Percentiles rank a stretch among this genome's conserved stretches.
These are phyloP conservation scores for Kwoniella europaea DNA, from an alignment of 768 basidiomycete genomes.

Conservation along the genomic window DNA sequence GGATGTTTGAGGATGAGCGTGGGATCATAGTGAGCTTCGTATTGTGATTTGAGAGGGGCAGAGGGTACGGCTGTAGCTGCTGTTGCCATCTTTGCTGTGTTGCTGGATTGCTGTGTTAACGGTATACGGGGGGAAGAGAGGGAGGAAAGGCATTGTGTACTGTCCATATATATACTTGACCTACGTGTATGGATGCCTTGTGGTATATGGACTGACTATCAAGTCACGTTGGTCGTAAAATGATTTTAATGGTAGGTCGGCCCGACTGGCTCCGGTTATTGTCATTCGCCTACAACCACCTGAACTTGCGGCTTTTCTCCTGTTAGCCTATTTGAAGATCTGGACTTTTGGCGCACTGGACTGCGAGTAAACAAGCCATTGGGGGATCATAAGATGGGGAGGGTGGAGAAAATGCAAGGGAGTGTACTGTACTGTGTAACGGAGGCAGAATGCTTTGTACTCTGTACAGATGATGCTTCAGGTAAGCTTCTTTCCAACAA, in stretches of 20 bases:
- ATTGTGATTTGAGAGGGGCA: constrained; percentile 26
- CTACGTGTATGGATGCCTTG: neutral
- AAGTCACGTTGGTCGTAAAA: neutral
- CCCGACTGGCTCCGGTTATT: neutral
- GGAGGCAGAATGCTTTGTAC: too few relatives aligned
- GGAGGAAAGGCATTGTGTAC: neutral
- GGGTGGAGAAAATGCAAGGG: too few relatives aligned
- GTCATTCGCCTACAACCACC: neutral
- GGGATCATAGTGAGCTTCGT: constrained; percentile 56
- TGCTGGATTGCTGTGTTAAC: neutral
- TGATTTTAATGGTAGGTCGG: neutral
- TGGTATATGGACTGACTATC: too few relatives aligned
- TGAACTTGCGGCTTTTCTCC: neutral
- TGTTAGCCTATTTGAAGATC: neutral
- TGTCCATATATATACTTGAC: neutral
- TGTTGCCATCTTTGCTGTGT: neutral
- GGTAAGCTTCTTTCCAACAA: too few relatives aligned
- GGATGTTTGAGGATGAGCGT: constrained; percentile 52
- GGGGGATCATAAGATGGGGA: too few relatives aligned
- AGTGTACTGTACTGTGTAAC: too few relatives aligned
- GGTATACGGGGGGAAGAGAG: neutral
- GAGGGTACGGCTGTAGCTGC: constrained; percentile 8
- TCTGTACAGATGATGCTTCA: too few relatives aligned
- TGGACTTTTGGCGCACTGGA: neutral
- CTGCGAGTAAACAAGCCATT: too few relatives aligned